Percentiles rank a stretch among this genome's conserved stretches.
Conservation (phyloP, 805 yeast species). For the Lipomyces sp. region DNA sequence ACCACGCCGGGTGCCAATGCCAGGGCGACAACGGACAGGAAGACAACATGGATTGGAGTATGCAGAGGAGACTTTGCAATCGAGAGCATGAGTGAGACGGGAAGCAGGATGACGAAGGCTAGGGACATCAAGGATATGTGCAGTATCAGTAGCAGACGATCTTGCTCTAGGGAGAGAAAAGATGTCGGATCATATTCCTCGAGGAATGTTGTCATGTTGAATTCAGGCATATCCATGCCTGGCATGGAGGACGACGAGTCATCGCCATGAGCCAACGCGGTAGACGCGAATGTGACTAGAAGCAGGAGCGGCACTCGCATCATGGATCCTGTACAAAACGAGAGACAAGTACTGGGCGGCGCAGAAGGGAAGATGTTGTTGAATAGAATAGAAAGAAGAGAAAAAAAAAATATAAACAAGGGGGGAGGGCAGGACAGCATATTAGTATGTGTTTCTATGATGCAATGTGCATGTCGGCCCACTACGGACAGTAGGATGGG, state of each 20-base stretch:
- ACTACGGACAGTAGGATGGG: not conserved
- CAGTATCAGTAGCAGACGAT: constrained; percentile 25
- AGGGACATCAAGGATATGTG: constrained; percentile 36
- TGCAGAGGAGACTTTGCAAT: constrained; percentile 63
- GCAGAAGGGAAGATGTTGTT: not conserved
- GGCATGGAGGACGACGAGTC: constrained; percentile 12
- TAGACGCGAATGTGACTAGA: constrained; percentile 13
- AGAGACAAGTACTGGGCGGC: not conserved
- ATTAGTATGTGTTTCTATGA: not conserved
- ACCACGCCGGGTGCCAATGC: constrained; percentile 62
- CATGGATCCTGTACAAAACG: not conserved
- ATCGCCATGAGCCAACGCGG: constrained; percentile 26
- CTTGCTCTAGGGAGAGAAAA: constrained; percentile 33
- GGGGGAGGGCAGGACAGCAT: not conserved
- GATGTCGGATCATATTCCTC: constrained; percentile 37
- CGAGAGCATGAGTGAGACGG: constrained; percentile 58
- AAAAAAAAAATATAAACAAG: not conserved
- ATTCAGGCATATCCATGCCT: constrained; percentile 27
- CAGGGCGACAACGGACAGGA: constrained; percentile 52
- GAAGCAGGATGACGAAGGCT: constrained; percentile 33
- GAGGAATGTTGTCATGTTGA: constrained; percentile 32
- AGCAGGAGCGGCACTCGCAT: constrained; percentile 9
- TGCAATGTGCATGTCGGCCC: not conserved
- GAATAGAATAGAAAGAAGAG: not conserved
- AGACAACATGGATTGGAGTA: constrained; percentile 59